Percentiles rank a stretch among this genome's conserved stretches.
Conservation (phyloP, 1,284 basidiomycete species). For the Baeospora myosura region DNA sequence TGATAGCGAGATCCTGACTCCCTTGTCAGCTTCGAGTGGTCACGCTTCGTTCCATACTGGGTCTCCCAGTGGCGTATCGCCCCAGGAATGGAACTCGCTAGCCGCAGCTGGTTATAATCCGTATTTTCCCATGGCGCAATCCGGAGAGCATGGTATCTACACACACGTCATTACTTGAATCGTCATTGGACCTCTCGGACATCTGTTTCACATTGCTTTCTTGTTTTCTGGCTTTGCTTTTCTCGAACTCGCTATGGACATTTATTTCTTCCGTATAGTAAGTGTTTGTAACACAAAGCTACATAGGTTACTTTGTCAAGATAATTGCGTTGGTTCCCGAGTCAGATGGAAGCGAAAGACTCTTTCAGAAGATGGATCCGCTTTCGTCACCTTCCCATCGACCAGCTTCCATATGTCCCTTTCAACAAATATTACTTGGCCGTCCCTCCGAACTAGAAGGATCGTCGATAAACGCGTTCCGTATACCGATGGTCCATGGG, state of each 20-base stretch:
- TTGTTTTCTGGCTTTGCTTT: constrained; percentile 4
- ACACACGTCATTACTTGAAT: constrained; percentile 45
- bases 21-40: constrained; percentile 59
- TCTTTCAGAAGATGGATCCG: constrained; percentile 40
- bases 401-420: constrained; percentile 57
- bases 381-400: constrained; percentile 28
- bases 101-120: constrained; percentile 53
- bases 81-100: constrained; percentile 57
- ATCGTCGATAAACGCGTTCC: constrained; percentile 71
- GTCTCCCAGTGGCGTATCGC: constrained; percentile 33
- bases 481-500: constrained; percentile 28
- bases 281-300: too few relatives aligned
- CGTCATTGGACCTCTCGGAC: background rate
- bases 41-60: constrained; percentile 36
- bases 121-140: constrained; percentile 52
- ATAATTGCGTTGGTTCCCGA: too few relatives aligned
- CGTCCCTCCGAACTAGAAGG: constrained; percentile 54
- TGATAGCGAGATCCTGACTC: constrained; percentile 63
- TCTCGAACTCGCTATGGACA: constrained; percentile 5
- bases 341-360: constrained; percentile 46
- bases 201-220: constrained; percentile 1
- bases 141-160: constrained; percentile 44
- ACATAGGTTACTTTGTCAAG: too few relatives aligned
- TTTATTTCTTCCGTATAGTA: constrained; percentile 3
- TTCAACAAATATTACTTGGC: constrained; percentile 61